These are phyloP conservation scores for Catharanthus roseus DNA, from an alignment of 257 asterid species.

Conservation along the genomic window DNA sequence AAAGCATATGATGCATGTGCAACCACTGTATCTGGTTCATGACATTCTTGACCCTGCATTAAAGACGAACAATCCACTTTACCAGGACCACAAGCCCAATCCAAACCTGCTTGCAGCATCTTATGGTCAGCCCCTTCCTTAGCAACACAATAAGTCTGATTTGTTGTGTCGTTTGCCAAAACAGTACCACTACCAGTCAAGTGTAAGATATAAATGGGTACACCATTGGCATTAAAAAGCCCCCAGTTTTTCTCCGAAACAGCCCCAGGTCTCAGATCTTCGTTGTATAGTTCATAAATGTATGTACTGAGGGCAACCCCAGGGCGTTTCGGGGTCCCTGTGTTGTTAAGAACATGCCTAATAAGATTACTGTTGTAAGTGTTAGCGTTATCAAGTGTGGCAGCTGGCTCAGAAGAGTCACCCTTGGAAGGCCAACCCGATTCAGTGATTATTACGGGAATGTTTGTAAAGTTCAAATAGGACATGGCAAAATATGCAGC, in stretches of 20 bases:
- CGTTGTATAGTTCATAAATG: constrained; percentile 84
- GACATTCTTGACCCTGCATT: constrained; percentile 67
- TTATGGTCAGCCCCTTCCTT: constrained; percentile 58
- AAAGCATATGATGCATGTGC: constrained; percentile 85
- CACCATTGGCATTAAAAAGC: constrained; percentile 65
- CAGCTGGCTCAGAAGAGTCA: constrained; percentile 60
- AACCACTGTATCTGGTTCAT: constrained; percentile 70
- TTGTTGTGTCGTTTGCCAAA: constrained; percentile 80
- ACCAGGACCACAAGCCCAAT: constrained; percentile 97
- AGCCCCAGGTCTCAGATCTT: constrained; percentile 67
- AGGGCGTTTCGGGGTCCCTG: constrained; percentile 94
- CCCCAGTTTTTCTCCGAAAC: constrained; percentile 94
- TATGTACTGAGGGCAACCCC: constrained; percentile 74
- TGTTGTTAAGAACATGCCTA: constrained; percentile 58
- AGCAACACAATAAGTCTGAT: constrained; percentile 79
- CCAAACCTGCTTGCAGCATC: constrained; percentile 84
- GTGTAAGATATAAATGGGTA: constrained; percentile 59
- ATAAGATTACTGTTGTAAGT: constrained; percentile 87
- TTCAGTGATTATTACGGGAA: constrained; percentile 67
- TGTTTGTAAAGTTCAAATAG: constrained; percentile 62
- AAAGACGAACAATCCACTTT: constrained; percentile 72
- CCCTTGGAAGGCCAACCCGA: constrained; percentile 99
- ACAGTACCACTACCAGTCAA: constrained; percentile 75
- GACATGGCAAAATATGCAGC: constrained; percentile 91
- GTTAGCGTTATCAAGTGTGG: constrained; percentile 71